Percentiles rank a stretch among this genome's conserved stretches.
Evolutionary conservation across 208 protist genomes (phyloP).

Genomic region (Kentomonas sorsogonicus): DNA sequence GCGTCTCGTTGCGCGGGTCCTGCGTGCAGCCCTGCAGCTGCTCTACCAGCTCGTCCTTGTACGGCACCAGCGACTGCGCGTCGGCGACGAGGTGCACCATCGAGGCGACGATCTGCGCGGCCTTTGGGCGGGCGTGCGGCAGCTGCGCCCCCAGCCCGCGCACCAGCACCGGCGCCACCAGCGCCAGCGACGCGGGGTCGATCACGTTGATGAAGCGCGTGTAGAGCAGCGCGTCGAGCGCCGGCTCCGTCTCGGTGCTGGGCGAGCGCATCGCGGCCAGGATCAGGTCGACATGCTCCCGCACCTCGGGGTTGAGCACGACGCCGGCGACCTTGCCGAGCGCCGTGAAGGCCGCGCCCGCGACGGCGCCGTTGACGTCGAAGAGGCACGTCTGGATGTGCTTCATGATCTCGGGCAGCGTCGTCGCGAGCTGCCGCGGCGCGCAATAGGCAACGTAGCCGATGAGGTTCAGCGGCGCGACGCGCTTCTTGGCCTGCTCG

Average conservation of each 20-base stretch:
- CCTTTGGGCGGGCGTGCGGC: slow-evolving; percentile 76
- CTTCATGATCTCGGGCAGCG: slow-evolving; percentile 88
- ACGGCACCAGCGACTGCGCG: slow-evolving; percentile 76
- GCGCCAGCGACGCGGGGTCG: slow-evolving; percentile 89
- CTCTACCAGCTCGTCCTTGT: slow-evolving; percentile 77
- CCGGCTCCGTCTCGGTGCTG: slow-evolving; percentile 82
- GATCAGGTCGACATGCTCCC: slow-evolving; percentile 86
- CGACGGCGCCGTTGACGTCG: slow-evolving; percentile 87
- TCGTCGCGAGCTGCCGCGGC: slow-evolving; percentile 83
- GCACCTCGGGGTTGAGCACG: slow-evolving; percentile 88
- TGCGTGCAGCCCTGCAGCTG: slow-evolving; percentile 81
- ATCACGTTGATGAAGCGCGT: slow-evolving; percentile 91
- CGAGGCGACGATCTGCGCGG: slow-evolving; percentile 87
- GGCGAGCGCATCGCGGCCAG: slow-evolving; percentile 84
- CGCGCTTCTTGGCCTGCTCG: slow-evolving; percentile 75
- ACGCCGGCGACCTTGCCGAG: slow-evolving; percentile 87
- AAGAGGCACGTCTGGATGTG: slow-evolving; percentile 81
- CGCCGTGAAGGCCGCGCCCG: slow-evolving; percentile 68
- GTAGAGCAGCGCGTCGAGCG: slow-evolving; percentile 90
- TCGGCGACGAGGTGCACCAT: slow-evolving; percentile 88
- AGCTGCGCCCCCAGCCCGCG: slow-evolving; percentile 75
- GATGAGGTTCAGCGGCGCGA: slow-evolving; percentile 86
- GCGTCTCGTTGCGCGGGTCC: slow-evolving; percentile 80
- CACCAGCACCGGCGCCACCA: slow-evolving; percentile 87
- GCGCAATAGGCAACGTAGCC: slow-evolving; percentile 91